Evolutionary conservation across 2,329 filamentous ascomycete species (phyloP).

Genomic region (Daldinia sp.): DNA sequence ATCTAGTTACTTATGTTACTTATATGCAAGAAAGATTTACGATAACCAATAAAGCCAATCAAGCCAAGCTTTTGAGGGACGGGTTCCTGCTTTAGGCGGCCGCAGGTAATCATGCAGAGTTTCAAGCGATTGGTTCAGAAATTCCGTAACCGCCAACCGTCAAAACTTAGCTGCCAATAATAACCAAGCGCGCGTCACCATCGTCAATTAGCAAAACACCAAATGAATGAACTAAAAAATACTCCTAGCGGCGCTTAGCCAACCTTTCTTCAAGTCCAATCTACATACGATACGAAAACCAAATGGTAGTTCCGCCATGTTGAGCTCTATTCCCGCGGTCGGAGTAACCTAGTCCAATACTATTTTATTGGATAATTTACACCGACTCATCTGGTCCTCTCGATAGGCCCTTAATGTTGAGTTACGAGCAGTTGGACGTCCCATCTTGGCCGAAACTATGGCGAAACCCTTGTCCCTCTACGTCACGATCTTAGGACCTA

Average conservation of each 20-base stretch:
- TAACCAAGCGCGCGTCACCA: conserved; percentile 46
- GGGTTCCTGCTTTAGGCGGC: conserved; percentile 30
- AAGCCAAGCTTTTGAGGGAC: conserved; percentile 16
- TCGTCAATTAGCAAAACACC: conserved; percentile 40
- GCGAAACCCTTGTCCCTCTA: conserved; percentile 29
- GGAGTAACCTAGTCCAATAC: conserved; percentile 29
- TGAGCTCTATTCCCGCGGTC: conserved; percentile 26
- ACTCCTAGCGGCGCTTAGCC: conserved; percentile 45
- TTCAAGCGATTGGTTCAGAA: conserved; percentile 44
- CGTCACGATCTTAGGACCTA: conserved; percentile 20
- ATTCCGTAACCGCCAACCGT: conserved; percentile 20
- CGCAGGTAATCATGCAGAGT: conserved; percentile 38
- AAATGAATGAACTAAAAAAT: conserved; percentile 28
- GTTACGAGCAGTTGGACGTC: conserved; percentile 32
- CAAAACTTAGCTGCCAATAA: conserved; percentile 41
- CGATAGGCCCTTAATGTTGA: conserved; percentile 39
- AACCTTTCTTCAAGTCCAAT: conserved; percentile 40
- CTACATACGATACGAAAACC: conserved; percentile 30
- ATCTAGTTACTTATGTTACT: conserved; percentile 11
- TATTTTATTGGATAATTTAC: conserved; percentile 40
- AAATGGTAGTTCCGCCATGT: conserved; percentile 15
- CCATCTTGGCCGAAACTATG: conserved; percentile 37
- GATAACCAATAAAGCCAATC: conserved; percentile 23
- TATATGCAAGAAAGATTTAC: conserved; percentile 12
- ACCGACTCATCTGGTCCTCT: conserved; percentile 45